Conservation (phyloP, 2,329 filamentous ascomycete genomes). For the Aspergillus oerlinghausenensis region DNA sequence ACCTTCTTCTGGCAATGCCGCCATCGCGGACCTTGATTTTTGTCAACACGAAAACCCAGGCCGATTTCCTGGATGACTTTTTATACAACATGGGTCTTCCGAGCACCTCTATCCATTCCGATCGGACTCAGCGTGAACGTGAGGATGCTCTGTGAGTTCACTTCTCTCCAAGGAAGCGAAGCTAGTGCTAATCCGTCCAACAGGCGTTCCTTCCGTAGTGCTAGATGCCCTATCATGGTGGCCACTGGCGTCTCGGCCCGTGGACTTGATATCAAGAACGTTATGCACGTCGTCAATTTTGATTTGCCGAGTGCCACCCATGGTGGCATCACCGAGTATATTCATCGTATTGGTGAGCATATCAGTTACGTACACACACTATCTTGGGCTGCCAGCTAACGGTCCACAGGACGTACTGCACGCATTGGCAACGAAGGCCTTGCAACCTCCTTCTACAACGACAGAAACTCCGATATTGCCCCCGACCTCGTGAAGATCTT, state of each 20-base stretch:
- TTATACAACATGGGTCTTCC: constrained; percentile 76
- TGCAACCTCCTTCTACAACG: constrained; percentile 84
- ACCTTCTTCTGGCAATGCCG: constrained; percentile 65
- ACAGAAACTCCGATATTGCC: constrained; percentile 68
- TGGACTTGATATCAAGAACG: constrained; percentile 81
- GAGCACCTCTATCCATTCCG: constrained; percentile 80
- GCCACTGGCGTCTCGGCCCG: constrained; percentile 83
- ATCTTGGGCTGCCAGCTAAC: not conserved
- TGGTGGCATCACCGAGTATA: constrained; percentile 90
- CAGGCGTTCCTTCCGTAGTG: constrained; percentile 72
- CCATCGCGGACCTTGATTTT: constrained; percentile 84
- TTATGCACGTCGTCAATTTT: constrained; percentile 90
- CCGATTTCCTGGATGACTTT: constrained; percentile 82
- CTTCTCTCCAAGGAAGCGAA: not conserved
- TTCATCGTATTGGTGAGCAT: constrained; percentile 79
- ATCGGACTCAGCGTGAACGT: constrained; percentile 83
- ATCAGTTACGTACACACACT: not conserved
- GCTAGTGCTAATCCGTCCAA: constrained; percentile 2
- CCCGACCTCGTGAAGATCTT: constrained; percentile 74
- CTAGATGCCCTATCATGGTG: constrained; percentile 71
- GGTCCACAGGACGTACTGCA: constrained; percentile 70
- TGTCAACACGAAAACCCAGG: constrained; percentile 72
- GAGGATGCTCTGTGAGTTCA: constrained; percentile 75
- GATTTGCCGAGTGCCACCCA: constrained; percentile 70
- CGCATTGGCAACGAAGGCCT: constrained; percentile 84